phyloP scores from a whole-genome alignment of 148 eudicot genomes.

The Spergularia marina region DNA sequence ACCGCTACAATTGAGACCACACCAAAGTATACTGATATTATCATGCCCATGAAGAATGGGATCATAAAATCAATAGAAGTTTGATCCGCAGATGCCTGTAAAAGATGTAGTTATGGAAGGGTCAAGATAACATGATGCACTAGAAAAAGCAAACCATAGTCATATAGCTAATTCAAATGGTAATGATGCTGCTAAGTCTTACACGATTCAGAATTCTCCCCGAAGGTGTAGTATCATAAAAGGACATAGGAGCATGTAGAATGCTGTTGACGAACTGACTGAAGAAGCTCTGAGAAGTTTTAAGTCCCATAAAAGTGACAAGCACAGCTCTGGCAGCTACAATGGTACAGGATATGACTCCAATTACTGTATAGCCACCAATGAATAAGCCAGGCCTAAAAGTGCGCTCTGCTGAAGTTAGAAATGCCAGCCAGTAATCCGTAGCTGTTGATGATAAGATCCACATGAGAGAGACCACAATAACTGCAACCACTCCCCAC shows the following conservation, averaged over 20 bases:
- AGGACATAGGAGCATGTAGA: conserved; percentile 70
- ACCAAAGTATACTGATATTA: conserved; percentile 36
- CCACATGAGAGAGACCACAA: conserved; percentile 42
- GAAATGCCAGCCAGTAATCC: conserved; percentile 66
- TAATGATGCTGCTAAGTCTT: conserved; percentile 15
- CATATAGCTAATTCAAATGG: no score
- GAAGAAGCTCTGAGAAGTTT: conserved; percentile 57
- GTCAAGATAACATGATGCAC: background rate
- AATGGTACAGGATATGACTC: conserved; percentile 30
- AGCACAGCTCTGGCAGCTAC: conserved; percentile 33
- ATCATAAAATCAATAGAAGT: conserved; percentile 43
- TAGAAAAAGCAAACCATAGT: background rate
- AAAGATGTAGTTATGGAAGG: background rate
- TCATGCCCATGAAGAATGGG: conserved; percentile 39
- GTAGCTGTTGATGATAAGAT: conserved; percentile 35
- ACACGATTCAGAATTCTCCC: conserved; percentile 65
- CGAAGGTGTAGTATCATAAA: conserved; percentile 69
- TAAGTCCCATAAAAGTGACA: conserved; percentile 44
- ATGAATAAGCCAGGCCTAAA: conserved; percentile 43
- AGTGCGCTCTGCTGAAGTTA: conserved; percentile 41
- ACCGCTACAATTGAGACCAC: conserved; percentile 41
- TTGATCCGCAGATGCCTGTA: conserved; percentile 66
- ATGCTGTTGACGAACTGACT: conserved; percentile 43
- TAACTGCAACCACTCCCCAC: conserved; percentile 50
- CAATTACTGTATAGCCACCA: conserved; percentile 37